These are phyloP conservation scores for Fraxinus nigra DNA, from an alignment of 305 asterid species.

Conservation along the genomic window DNA sequence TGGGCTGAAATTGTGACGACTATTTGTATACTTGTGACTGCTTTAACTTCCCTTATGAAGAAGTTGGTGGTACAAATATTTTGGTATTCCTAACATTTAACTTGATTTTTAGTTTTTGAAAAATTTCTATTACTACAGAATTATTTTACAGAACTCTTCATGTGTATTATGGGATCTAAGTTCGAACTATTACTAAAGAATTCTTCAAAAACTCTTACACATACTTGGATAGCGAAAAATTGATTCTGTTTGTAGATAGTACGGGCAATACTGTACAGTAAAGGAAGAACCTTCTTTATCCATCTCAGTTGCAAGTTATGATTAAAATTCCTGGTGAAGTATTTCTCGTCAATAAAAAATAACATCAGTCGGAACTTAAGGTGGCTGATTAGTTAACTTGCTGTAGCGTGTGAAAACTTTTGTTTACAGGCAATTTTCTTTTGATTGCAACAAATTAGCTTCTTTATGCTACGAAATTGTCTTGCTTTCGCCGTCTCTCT, in stretches of 20 bases:
- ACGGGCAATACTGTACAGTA: background rate
- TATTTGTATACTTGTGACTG: background rate
- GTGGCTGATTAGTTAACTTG: background rate
- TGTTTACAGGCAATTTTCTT: background rate
- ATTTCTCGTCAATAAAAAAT: background rate
- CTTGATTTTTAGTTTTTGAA: background rate
- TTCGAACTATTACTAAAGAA: background rate
- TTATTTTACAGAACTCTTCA: background rate
- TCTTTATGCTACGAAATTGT: background rate
- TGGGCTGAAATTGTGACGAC: background rate
- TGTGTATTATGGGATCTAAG: background rate
- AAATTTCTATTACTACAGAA: background rate
- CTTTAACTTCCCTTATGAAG: background rate
- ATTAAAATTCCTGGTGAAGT: background rate
- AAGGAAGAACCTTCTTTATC: background rate
- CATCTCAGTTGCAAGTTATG: background rate
- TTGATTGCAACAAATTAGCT: background rate
- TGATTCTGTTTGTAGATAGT: background rate
- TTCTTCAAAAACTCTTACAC: background rate
- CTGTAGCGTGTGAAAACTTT: background rate
- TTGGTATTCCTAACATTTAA: background rate
- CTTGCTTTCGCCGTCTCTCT: background rate
- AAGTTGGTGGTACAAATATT: background rate
- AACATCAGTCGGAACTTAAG: background rate
- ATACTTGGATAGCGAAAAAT: background rate